Conservation (phyloP, 306 rosid genomes). For the Clitoria ternatea region DNA sequence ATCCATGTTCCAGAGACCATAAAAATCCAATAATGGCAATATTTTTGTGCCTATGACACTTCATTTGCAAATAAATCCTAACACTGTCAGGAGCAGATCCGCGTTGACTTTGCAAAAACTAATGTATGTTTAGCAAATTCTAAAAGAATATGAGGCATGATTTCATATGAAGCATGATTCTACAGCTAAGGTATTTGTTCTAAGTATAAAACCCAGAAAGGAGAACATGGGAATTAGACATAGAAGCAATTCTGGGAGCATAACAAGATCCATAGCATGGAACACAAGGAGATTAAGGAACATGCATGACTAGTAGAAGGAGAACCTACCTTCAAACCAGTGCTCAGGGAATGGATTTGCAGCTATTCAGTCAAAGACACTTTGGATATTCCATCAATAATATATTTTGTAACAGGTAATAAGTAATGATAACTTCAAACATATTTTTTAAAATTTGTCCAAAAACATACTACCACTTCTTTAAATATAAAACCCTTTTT, state of each 20-base stretch:
- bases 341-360: too few relatives aligned
- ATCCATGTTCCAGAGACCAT: not conserved
- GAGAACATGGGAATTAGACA: not conserved
- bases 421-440: not conserved
- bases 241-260: not conserved
- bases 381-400: not conserved
- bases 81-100: not conserved
- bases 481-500: too few relatives aligned
- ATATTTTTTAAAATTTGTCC: too few relatives aligned
- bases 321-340: not conserved
- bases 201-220: not conserved
- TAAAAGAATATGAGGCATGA: not conserved
- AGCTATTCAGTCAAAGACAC: too few relatives aligned
- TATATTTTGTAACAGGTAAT: not conserved
- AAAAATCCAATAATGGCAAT: not conserved
- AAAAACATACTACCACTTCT: too few relatives aligned
- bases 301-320: not conserved
- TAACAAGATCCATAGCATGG: not conserved
- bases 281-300: not conserved
- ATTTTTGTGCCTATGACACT: not conserved
- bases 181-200: not conserved
- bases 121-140: not conserved
- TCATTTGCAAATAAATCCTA: constrained; percentile 1
- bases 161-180: not conserved
- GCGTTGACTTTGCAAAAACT: not conserved